Evolutionary conservation across 352 stramenopile genomes (phyloP), one percentile per base, ranked within the genome.

Genomic region (Phytophthora cryptogea): DNA sequence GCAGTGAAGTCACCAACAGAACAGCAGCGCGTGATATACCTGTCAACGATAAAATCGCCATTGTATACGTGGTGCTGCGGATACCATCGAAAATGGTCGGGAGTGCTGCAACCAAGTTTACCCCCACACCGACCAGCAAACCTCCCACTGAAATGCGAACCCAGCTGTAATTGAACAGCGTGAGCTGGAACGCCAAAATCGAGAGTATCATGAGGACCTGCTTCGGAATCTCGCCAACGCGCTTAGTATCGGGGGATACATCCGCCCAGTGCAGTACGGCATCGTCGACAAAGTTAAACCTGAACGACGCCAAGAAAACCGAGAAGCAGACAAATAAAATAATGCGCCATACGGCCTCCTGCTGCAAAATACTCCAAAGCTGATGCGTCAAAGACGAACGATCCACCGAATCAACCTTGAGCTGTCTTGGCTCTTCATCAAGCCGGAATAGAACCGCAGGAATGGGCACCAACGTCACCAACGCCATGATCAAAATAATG

Each of bases 81-180:
- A 77, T 66, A 5, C 59, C 54, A 35, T 77, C 49, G 32, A 80
- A 89, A 8, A 90, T 78, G 37, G 86, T 78, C 0, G 83, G 83
- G 0, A 81, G 35, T 0, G 66, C 52, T 30, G 70, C 57, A 13
- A 74, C 35, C 6, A 88, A 43, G 2, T 74, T 62, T 9, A 78
- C 53, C 0, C 50, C 55, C 10, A 89, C 65, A 7, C 60, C 64
- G 13, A 83, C 42, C 10, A 88, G 27, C 17, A 90, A 33, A 8
- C 65, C 72, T n/a, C 67, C 71, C 7, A 80, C 59, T 1, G 72
- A 80, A 3, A 90, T 66, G 26, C 77, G 79, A 27, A 86, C 66
- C 83, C 83, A 92, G 52, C 76, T 89, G 67, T 79, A 83, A 59
- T 92, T 92, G 36, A 92, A 80, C 37, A 90, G 47, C 16, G 68